Base-by-base conservation (phyloP, 768 basidiomycete species). In the Suillus alpinus region DNA sequence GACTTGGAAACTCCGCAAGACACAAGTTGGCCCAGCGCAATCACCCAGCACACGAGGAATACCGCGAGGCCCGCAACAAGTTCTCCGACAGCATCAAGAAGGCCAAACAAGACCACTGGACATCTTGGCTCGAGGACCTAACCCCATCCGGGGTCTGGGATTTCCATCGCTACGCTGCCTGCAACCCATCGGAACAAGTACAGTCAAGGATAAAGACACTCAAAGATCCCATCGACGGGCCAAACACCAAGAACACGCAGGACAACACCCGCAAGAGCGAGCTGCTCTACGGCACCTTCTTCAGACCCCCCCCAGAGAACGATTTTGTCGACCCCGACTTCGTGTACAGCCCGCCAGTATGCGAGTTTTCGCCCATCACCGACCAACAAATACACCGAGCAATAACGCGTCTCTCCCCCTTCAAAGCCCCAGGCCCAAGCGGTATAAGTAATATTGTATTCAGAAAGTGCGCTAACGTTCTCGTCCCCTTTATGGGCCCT, bases 391-490 rank as follows among this genome's bases (percentile, higher is more conserved):
- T 82, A 4, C n/a, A 50, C 4, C 14, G 53, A 0, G 68, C 70
- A 0, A 71, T 78, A 0, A 13, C 36, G 0, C 52, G 59, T 6
- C 73, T 81, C 1, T 68, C 72, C 5, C 69, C 74, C 0, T 73
- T 72, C 70, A 80, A 79, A 59, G 78, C 76, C 0, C 65, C 68
- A 0, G 72, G 74, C 0, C 73, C 69, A 0, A 64, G 71, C 26
- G 60, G 63, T 0, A 66, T 75, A 14, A 65, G 73, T 0, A 81
- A 82, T 59, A 58, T 67, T 0, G 71, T 79, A 0, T 67, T 78
- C 37, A 73, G 53, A 12, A 26, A 72, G 14, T 67, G 66, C 56
- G 62, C 59, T 34, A 65, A 68, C 34, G 47, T 67, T 0, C 61
- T 78, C 0, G 57, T 73, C 0, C 70, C 69, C 0, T 56, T 68